These are phyloP conservation scores for Ramaria sp. DNA, from an alignment of 768 basidiomycete species.

Conservation along the genomic window DNA sequence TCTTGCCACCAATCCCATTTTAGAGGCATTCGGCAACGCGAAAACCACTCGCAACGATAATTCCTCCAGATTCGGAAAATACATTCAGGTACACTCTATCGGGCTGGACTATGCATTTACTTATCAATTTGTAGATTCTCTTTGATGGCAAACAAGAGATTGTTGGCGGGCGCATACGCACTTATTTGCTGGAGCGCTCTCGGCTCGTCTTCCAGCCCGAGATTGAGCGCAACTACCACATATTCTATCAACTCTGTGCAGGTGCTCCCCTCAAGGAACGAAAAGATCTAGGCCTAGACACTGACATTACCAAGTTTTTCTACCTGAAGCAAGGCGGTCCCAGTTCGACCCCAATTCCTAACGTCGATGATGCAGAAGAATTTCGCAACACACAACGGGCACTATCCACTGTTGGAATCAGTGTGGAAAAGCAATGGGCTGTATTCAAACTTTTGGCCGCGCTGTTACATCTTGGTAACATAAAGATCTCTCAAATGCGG, in stretches of 20 bases:
- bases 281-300: slow-evolving; percentile 86
- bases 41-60: slow-evolving; percentile 99
- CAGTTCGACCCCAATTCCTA: slow-evolving; percentile 72
- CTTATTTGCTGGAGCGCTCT: slow-evolving; percentile 94
- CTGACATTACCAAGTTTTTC: slow-evolving; percentile 77
- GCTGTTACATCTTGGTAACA: slow-evolving; percentile 94
- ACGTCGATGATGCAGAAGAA: slow-evolving; percentile 95
- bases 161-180: slow-evolving; percentile 96
- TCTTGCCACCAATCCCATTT: slow-evolving; percentile 96
- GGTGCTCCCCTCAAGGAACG: slow-evolving; percentile 93
- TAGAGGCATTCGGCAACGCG: slow-evolving; percentile 98
- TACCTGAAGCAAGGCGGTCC: slow-evolving; percentile 93
- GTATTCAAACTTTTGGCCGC: slow-evolving; percentile 92
- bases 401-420: slow-evolving; percentile 92
- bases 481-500: slow-evolving; percentile 75
- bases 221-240: slow-evolving; percentile 97
- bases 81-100: slow-evolving; percentile 72
- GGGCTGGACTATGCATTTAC: slow-evolving; percentile 1
- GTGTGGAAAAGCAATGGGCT: slow-evolving; percentile 96
- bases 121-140: slow-evolving; percentile 56
- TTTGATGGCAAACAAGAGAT: slow-evolving; percentile 95
- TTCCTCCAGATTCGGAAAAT: slow-evolving; percentile 97
- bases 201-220: slow-evolving; percentile 95
- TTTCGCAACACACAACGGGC: slow-evolving; percentile 91
- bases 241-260: slow-evolving; percentile 98